Base-by-base conservation (phyloP, 352 stramenopile species). In the Phytophthora syringae region DNA sequence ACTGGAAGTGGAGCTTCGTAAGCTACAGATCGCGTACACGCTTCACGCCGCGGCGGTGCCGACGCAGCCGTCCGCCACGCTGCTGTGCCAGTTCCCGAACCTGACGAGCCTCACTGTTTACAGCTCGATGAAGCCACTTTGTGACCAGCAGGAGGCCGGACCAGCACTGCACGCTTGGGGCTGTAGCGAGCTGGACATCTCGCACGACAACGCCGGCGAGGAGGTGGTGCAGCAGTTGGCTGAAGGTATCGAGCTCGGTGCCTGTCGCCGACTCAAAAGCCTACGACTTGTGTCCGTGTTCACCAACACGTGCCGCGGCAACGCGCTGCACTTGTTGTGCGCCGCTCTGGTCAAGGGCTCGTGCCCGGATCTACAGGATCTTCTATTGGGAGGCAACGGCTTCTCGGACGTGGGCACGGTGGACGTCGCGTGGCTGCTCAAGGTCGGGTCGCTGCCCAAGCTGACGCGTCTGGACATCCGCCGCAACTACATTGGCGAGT, bases 401-500 rank as follows among this genome's bases (percentile, higher is more conserved):
- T 87, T 94, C 52, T 89, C 80, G 27, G 86, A 94, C 43, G 77
- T 86, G 16, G 86, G 86, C 13, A 90, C 86, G 0, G 74, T 94
- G 15, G 82, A 92, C 60, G 75, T 94, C 40, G 85, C 84, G 37
- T 86, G 80, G 73, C 56, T 94, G 34, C 63, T 94, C n/a, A 80
- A 78, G 54, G 70, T 80, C 7, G 83, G 83, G 5, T 86, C 78
- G 32, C 58, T 91, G 27, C 86, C 86, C 3, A 86, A 90, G 55
- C 75, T 94, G 32, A 65, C 70, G 43, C 82, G 86, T 1, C 74
- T 94, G 27, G 83, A 94, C 42, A 77, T 94, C 51, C 83, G 86
- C 18, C 83, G 86, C 63, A 94, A 94, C 66, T 94, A 89, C 71
- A 86, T 94, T 60, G 83, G 83, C 42, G 86, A 94, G 67, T 85